Evolutionary conservation across 1,284 basidiomycete genomes (phyloP).

Genomic region (Dichomitus squalens): DNA sequence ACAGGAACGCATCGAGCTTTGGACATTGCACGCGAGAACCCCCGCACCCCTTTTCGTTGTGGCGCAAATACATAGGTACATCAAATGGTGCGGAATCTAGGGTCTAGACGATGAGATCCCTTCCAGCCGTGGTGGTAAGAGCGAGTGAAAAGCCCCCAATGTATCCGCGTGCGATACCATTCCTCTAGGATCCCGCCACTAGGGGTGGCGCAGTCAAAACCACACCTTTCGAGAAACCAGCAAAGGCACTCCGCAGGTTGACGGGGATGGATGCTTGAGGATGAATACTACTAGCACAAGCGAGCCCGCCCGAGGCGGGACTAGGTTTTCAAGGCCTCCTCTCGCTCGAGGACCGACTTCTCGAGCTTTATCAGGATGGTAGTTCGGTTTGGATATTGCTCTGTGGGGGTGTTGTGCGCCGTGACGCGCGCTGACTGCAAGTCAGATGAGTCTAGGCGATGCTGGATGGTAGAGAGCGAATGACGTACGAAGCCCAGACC

Average conservation of each 20-base stretch:
- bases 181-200: background rate
- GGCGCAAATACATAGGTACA: too few species aligned
- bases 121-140: background rate
- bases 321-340: constrained; percentile 70
- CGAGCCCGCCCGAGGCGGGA: background rate
- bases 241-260: too few species aligned
- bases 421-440: constrained; percentile 93
- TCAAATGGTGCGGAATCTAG: too few species aligned
- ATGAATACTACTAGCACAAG: background rate
- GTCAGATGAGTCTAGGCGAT: background rate
- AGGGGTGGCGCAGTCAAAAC: background rate
- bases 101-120: too few species aligned
- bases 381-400: constrained; percentile 81
- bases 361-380: constrained; percentile 96
- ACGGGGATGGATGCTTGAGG: too few species aligned
- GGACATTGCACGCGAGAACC: too few species aligned
- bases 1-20: too few species aligned
- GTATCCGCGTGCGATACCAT: background rate
- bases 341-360: constrained; percentile 85
- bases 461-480: constrained; percentile 3
- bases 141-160: background rate
- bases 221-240: too few species aligned
- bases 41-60: too few species aligned
- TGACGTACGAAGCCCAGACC: constrained; percentile 90
- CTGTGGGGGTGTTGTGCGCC: constrained; percentile 89